Evolutionary conservation across 352 stramenopile genomes (phyloP).

Genomic region (Albugo candida): DNA sequence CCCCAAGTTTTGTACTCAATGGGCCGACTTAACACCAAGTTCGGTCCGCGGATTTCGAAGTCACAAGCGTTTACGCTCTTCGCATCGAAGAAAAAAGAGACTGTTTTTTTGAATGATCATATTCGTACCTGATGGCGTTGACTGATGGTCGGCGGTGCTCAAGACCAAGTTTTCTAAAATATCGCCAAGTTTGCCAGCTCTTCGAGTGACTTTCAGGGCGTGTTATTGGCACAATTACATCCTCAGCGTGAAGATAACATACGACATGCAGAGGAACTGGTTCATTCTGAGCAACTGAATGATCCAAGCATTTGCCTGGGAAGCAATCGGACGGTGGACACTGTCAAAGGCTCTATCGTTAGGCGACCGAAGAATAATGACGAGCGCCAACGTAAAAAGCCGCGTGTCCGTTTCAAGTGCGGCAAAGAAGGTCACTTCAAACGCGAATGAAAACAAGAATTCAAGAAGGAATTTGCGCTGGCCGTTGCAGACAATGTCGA

Average conservation of each 20-base stretch:
- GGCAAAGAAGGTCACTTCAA: background rate
- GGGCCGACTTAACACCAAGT: no score
- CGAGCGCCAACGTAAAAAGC: background rate
- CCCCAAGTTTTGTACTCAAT: no score
- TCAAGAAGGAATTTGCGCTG: slow-evolving; percentile 1
- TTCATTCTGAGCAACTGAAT: background rate
- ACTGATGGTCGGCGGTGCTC: no score
- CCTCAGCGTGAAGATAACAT: background rate
- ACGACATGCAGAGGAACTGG: background rate
- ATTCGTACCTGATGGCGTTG: no score
- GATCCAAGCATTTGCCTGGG: background rate
- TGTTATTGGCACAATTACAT: background rate
- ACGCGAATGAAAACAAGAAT: background rate
- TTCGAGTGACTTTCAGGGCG: background rate
- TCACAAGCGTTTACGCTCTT: no score
- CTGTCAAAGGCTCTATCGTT: background rate
- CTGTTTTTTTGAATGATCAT: no score
- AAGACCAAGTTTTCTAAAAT: background rate
- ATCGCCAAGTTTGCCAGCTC: background rate
- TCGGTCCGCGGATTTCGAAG: no score
- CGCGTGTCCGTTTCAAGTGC: background rate
- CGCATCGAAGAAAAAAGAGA: no score
- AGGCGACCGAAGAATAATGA: background rate
- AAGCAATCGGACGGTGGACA: background rate
- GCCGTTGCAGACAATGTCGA: background rate